These are phyloP conservation scores for Backusella mclennaniae DNA, from an alignment of 192 early-diverging fungal species.

Conservation along the genomic window DNA sequence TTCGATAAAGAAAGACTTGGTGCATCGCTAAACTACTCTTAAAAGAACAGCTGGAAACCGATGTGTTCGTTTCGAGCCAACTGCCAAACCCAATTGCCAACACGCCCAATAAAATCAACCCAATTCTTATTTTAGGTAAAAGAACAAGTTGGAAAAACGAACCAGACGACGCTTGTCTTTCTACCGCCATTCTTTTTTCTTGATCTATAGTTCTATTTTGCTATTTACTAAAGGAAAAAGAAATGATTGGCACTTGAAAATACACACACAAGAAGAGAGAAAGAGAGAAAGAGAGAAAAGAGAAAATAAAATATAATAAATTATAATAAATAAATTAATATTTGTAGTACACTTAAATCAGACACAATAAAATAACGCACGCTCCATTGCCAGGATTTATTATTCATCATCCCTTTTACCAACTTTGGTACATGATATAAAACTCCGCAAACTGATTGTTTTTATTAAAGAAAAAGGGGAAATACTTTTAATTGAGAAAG, in stretches of 20 bases:
- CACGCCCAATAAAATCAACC: neutral
- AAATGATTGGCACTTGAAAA: neutral
- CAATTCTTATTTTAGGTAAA: constrained; percentile 2
- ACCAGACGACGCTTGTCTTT: constrained; percentile 4
- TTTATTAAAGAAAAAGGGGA: neutral
- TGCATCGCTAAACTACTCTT: constrained; percentile 10
- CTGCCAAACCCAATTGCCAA: constrained; percentile 16
- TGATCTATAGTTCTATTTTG: neutral
- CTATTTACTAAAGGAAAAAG: neutral
- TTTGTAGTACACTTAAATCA: constrained; percentile 4
- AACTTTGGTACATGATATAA: neutral
- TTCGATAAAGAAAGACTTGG: constrained; percentile 13
- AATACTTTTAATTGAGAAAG: neutral
- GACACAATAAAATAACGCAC: neutral
- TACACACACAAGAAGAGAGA: neutral
- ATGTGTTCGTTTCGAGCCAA: constrained; percentile 10
- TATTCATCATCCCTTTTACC: neutral
- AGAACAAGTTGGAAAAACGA: neutral
- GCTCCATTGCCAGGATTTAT: neutral
- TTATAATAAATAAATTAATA: constrained; percentile 1
- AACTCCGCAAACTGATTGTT: neutral
- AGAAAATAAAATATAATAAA: neutral
- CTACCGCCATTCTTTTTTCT: neutral
- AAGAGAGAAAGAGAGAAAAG: neutral
- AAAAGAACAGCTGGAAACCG: constrained; percentile 11